Percentiles rank a stretch among this genome's conserved stretches.
Conservation (phyloP, 176 grass and related monocot species). For the Musa troglodytarum region DNA sequence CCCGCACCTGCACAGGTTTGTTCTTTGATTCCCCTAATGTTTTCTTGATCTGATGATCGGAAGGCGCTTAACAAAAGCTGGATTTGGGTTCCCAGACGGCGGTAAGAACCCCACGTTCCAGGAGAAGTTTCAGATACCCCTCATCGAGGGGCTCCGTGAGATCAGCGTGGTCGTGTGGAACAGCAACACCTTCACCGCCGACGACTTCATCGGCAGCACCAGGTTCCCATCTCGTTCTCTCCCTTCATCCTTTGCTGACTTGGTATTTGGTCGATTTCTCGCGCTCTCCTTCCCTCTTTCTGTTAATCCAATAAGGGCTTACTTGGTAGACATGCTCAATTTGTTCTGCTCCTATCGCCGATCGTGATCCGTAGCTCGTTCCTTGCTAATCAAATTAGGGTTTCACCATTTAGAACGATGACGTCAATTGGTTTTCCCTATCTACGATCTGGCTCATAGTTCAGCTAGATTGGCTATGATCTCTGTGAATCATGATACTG, state of each 20-base stretch:
- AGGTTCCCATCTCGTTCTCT: conserved; percentile 27
- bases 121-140: conserved; percentile 72
- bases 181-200: conserved; percentile 63
- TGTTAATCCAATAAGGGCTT: too few relatives aligned
- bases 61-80: neutral
- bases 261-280: neutral
- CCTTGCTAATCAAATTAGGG: neutral
- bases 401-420: neutral
- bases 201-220: conserved; percentile 67
- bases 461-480: neutral
- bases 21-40: neutral
- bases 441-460: too few relatives aligned
- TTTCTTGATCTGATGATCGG: neutral
- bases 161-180: conserved; percentile 51
- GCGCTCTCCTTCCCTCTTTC: neutral
- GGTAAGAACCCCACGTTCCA: conserved; percentile 68
- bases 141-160: conserved; percentile 79
- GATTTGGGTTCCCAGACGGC: conserved; percentile 41
- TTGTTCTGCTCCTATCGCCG: too few relatives aligned
- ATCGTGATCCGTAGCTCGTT: too few relatives aligned
- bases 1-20: conserved; percentile 66
- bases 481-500: neutral
- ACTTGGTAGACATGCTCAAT: too few relatives aligned
- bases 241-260: conserved; percentile 7
- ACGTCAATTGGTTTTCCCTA: neutral